phyloP scores from a whole-genome alignment of 441 rosid genomes.

The Populus hybrid region DNA sequence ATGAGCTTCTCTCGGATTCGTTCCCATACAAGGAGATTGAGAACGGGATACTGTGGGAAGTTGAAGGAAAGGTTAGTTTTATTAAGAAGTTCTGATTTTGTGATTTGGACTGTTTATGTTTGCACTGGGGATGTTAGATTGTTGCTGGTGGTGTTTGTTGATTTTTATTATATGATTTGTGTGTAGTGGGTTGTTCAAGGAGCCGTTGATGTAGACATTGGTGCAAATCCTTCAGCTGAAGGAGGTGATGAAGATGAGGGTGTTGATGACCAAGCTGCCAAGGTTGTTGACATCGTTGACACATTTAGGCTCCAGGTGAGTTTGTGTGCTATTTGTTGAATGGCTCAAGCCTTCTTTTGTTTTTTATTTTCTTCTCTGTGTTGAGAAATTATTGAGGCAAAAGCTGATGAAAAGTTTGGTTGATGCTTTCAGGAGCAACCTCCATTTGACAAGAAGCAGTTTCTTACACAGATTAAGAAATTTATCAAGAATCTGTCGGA shows the following conservation, averaged over 20 bases:
- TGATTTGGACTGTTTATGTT: neutral
- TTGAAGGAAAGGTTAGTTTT: slow-evolving; percentile 74
- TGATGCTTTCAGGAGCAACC: slow-evolving; percentile 79
- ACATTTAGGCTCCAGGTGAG: slow-evolving; percentile 97
- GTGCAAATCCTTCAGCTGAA: slow-evolving; percentile 98
- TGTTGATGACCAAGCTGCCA: slow-evolving; percentile 75
- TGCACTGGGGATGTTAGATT: neutral
- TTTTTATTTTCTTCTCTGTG: neutral
- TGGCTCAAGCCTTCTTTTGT: neutral
- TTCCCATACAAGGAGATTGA: slow-evolving; percentile 80
- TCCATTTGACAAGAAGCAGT: slow-evolving; percentile 79
- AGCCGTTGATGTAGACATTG: slow-evolving; percentile 70
- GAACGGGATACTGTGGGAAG: slow-evolving; percentile 83
- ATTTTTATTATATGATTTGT: neutral
- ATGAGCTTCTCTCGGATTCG: slow-evolving; percentile 94
- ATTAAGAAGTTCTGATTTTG: too few species aligned
- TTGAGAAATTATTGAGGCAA: neutral
- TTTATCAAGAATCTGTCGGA: slow-evolving; percentile 71
- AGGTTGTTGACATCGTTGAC: slow-evolving; percentile 95
- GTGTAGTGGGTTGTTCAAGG: slow-evolving; percentile 86
- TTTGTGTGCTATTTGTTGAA: neutral
- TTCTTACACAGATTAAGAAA: slow-evolving; percentile 62
- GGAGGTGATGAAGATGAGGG: slow-evolving; percentile 80
- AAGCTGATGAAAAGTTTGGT: neutral
- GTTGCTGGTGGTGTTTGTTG: neutral